phyloP scores from a whole-genome alignment of 768 basidiomycete genomes.

The Ephemerocybe angulata region DNA sequence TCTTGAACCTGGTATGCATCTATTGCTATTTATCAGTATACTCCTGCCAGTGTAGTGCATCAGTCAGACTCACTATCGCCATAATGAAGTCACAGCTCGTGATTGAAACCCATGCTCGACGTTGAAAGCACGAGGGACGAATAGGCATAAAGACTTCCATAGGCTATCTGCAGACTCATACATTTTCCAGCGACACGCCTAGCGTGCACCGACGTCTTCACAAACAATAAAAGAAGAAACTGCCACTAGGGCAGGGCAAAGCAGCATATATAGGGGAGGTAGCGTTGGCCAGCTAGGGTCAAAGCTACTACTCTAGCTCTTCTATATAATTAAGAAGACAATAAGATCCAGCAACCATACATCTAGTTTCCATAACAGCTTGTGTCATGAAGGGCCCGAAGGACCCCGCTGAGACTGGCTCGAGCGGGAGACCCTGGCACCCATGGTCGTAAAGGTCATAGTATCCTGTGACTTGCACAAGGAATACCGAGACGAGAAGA shows the following conservation, averaged over 20 bases:
- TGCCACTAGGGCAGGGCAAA: too few species aligned
- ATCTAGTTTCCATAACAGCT: not conserved
- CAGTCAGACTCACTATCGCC: not conserved
- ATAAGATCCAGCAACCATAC: not conserved
- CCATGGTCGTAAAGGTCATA: not conserved
- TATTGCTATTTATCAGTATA: not conserved
- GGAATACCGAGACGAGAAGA: not conserved
- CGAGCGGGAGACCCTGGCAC: not conserved
- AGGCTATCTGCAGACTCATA: too few species aligned
- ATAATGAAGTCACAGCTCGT: slow-evolving; percentile 2
- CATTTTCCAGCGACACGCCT: not conserved
- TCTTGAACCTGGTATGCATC: not conserved
- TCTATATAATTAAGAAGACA: not conserved
- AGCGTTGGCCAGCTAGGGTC: not conserved
- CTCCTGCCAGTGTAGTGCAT: not conserved
- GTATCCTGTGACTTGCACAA: not conserved
- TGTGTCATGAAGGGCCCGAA: not conserved
- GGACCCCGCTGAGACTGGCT: not conserved
- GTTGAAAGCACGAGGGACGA: too few species aligned
- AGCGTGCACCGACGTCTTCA: not conserved
- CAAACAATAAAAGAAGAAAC: not conserved
- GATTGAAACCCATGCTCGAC: too few species aligned
- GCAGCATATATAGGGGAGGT: not conserved
- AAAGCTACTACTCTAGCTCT: not conserved
- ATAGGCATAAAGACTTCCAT: too few species aligned